Evolutionary conservation across 352 stramenopile species (phyloP).

Genomic region (Pythium graminicola): DNA sequence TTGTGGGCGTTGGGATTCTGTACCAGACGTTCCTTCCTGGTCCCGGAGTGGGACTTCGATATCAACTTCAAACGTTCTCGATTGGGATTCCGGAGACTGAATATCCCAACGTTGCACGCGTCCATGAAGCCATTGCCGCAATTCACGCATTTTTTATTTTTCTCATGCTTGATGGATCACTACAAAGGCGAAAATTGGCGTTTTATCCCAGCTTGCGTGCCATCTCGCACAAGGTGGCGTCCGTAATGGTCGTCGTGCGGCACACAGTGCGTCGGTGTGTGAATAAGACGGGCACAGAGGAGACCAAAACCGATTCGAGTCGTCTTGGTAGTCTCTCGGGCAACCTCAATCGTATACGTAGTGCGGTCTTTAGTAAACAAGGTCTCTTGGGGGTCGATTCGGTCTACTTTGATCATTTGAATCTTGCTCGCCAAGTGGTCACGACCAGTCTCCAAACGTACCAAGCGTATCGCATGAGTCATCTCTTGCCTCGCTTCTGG

Average conservation of each 20-base stretch:
- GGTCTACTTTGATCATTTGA: not conserved
- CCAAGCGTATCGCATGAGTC: not conserved
- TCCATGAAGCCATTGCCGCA: slow-evolving; percentile 8
- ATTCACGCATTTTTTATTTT: slow-evolving; percentile 13
- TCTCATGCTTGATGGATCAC: slow-evolving; percentile 6
- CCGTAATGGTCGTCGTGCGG: too few relatives aligned
- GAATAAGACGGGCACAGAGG: too few relatives aligned
- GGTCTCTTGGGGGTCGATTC: not conserved
- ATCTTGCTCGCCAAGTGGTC: not conserved
- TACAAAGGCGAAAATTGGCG: not conserved
- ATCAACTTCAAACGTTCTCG: slow-evolving; percentile 1
- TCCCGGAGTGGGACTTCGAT: not conserved
- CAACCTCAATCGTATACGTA: too few relatives aligned
- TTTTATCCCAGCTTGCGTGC: slow-evolving; percentile 2
- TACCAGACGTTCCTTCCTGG: not conserved
- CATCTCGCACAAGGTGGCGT: too few relatives aligned
- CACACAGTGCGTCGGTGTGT: too few relatives aligned
- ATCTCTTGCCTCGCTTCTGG: not conserved
- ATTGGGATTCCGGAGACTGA: slow-evolving; percentile 3
- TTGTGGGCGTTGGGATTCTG: not conserved
- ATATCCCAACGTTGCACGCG: not conserved
- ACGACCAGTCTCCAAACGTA: not conserved
- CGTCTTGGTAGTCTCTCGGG: too few relatives aligned
- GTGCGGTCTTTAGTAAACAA: not conserved
- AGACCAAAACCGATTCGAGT: too few relatives aligned